A percentile compares a stretch with the other conserved stretches of the same genome.
Evolutionary conservation across 352 stramenopile genomes (phyloP).

Genomic region (Paralagenidium karlingii): DNA sequence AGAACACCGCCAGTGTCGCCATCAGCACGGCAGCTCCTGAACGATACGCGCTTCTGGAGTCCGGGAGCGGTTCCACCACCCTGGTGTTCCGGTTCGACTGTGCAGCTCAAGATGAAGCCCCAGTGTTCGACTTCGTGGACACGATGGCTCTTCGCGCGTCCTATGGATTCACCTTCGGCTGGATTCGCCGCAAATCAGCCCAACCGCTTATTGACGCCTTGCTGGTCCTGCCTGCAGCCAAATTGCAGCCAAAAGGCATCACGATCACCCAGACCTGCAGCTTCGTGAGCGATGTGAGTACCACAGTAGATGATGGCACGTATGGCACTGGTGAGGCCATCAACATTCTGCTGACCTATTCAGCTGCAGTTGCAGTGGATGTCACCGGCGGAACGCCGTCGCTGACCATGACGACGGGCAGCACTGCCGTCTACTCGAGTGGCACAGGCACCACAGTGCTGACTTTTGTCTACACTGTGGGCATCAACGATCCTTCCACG

Average conservation of each 20-base stretch:
- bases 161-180: slow-evolving; percentile 25
- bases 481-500: slow-evolving; percentile 13
- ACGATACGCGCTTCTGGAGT: slow-evolving; percentile 24
- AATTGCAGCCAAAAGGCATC: slow-evolving; percentile 38
- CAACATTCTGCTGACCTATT: slow-evolving; percentile 39
- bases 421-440: slow-evolving; percentile 22
- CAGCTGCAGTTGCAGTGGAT: slow-evolving; percentile 26
- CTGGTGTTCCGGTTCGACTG: slow-evolving; percentile 38
- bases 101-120: slow-evolving; percentile 15
- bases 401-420: slow-evolving; percentile 24
- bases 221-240: slow-evolving; percentile 19
- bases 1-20: slow-evolving; percentile 18
- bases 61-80: slow-evolving; percentile 26
- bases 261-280: slow-evolving; percentile 35
- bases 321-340: slow-evolving; percentile 44
- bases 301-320: slow-evolving; percentile 30
- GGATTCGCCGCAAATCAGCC: slow-evolving; percentile 26
- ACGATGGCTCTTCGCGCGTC: slow-evolving; percentile 18
- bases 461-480: slow-evolving; percentile 40
- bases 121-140: slow-evolving; percentile 27
- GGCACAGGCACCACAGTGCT: slow-evolving; percentile 22
- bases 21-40: slow-evolving; percentile 10
- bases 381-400: slow-evolving; percentile 15
- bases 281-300: slow-evolving; percentile 17
- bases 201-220: slow-evolving; percentile 21